These are phyloP conservation scores for Fusarium brachygibbosum DNA, from an alignment of 2,329 filamentous ascomycete genomes.

Conservation along the genomic window DNA sequence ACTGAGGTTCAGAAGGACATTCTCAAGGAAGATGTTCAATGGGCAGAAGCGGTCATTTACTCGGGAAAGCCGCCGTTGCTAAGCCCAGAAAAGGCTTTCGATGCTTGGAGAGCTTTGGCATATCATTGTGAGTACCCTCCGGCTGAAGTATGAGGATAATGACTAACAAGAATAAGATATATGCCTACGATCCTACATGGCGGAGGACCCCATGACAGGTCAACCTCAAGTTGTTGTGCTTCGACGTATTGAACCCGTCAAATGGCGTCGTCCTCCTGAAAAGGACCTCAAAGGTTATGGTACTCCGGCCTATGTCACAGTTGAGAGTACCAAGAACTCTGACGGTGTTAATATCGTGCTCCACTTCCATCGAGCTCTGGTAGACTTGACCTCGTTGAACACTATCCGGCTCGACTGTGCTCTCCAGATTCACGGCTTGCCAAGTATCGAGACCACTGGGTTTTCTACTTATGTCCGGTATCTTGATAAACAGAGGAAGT, in stretches of 20 bases:
- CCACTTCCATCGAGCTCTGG: slow-evolving; percentile 10
- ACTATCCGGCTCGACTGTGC: slow-evolving; percentile 7
- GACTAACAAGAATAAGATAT: background rate
- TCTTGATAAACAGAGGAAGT: slow-evolving; percentile 1
- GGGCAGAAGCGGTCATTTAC: slow-evolving; percentile 18
- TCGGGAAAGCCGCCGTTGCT: slow-evolving; percentile 9
- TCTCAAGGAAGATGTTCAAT: slow-evolving; percentile 18
- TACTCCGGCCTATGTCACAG: slow-evolving; percentile 2
- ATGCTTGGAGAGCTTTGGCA: slow-evolving; percentile 13
- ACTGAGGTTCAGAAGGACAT: slow-evolving; percentile 21
- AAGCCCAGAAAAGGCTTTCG: slow-evolving; percentile 3
- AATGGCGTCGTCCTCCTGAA: slow-evolving; percentile 2
- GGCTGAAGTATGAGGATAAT: fast-evolving
- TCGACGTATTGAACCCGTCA: background rate
- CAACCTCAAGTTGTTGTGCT: slow-evolving; percentile 4
- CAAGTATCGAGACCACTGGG: slow-evolving; percentile 13
- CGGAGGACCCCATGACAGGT: background rate
- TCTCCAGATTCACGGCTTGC: slow-evolving; percentile 9
- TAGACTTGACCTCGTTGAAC: slow-evolving; percentile 9
- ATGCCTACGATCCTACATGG: slow-evolving; percentile 15
- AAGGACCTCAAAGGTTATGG: background rate
- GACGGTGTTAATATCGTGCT: slow-evolving; percentile 9
- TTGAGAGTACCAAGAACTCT: background rate
- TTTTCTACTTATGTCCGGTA: slow-evolving; percentile 10
- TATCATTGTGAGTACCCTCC: background rate